These are phyloP conservation scores for Suillus sp. DNA, from an alignment of 768 basidiomycete species.

Conservation along the genomic window DNA sequence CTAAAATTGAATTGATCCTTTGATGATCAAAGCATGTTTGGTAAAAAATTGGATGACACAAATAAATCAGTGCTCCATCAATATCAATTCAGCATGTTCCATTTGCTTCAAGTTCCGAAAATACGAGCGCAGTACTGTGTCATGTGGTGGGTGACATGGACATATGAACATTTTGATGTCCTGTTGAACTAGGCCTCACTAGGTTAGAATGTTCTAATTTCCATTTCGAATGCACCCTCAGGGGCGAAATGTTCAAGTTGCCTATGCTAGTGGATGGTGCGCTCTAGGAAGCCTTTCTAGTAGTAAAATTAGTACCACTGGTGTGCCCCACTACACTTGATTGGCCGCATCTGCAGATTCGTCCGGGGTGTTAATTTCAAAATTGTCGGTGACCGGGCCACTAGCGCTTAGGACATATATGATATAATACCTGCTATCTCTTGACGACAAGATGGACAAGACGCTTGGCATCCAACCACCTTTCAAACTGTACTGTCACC, in stretches of 20 bases:
- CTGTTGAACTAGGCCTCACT: background rate
- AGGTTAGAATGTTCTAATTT: background rate
- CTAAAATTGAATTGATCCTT: background rate
- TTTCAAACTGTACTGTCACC: background rate
- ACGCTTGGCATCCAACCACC: background rate
- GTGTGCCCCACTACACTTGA: background rate
- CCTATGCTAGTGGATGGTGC: background rate
- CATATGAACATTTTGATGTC: background rate
- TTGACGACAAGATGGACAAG: background rate
- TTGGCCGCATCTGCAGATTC: background rate
- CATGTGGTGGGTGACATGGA: background rate
- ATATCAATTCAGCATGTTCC: background rate
- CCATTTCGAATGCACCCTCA: background rate
- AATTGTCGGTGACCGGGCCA: background rate
- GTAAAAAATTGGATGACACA: background rate
- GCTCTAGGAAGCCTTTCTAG: background rate
- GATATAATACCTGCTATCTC: background rate
- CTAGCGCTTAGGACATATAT: background rate
- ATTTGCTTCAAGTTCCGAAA: background rate
- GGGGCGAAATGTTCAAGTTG: background rate
- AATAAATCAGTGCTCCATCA: background rate
- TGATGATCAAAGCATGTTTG: too few relatives aligned
- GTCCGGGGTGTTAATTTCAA: background rate
- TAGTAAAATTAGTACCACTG: background rate
- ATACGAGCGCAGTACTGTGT: background rate